Evolutionary conservation across 208 protist genomes (phyloP), one percentile per base, ranked within the genome.

Genomic region (Phytomonas sp.): DNA sequence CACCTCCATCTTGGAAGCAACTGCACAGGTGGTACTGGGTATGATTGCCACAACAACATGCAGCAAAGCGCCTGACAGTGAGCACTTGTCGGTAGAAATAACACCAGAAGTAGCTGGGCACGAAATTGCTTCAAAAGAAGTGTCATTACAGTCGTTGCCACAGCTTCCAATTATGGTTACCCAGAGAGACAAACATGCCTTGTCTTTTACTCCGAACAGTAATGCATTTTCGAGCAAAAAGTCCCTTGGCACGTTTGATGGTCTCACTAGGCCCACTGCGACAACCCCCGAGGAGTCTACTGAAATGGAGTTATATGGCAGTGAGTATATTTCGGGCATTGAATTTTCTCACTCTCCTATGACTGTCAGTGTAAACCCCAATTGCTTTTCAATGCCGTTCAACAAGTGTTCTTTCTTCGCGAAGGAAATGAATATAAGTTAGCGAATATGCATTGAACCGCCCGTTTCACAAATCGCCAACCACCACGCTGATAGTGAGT

Each of bases 181-280:
- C 20, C 46, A 56, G 26, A 20, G 20, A 20, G 46, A 26, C 46
- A 56, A 56, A 26, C 46, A 56, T 5, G 20, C 46, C 23, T 56
- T 56, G 20, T 26, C 46, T 20, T 56, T 56, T 26, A 56, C 46
- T 11, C 11, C 5, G 46, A 56, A 56, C 46, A 56, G 46, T 56
- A 56, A 56, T 26, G 46, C 46, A 56, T 56, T 26, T 56, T 56
- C 46, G 46, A 56, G 46, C 46, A 56, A 56, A 56, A 56, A 56
- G 23, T 56, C 46, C 5, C 46, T 56, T 26, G 46, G 46, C 46
- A 56, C 46, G 20, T 56, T 56, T 56, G 40, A 46, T 46, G 46
- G 46, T 56, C 46, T 56, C 46, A 56, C 46, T 56, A 56, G 46
- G 46, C 46, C 20, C 46, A 56, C 9, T 56, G 46, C 17, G 17